Evolutionary conservation across 352 stramenopile species (phyloP), one percentile per base, ranked within the genome.

Genomic region (Nothophytophthora sp.): DNA sequence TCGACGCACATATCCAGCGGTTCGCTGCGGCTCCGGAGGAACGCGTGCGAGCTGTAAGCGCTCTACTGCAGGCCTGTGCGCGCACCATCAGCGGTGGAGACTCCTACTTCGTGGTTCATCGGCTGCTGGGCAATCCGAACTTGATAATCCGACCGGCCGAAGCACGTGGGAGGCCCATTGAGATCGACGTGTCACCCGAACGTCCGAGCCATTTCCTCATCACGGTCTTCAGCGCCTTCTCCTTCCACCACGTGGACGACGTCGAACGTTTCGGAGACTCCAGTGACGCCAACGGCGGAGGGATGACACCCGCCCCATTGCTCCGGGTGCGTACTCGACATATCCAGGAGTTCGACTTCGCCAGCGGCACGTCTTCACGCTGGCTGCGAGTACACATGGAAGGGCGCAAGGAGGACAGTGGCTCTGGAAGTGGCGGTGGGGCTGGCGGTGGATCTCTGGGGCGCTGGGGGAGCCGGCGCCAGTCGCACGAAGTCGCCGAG

Each of bases 291-390:
- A 65, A 38, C 18, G 55, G 50, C 13, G 59, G 52, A 27, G 59
- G 55, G 3, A 81, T 77, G 62, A 83, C 70, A 20, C 74, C 74
- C 16, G 72, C 81, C 49, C 76, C 81, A 16, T 55, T 88, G 44
- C 48, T 89, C 12, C 75, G 75, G 8, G 75, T 92, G 19, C 71
- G 78, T 8, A 92, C 81, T 37, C 73, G 73, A 11, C 81, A 92
- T 60, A 81, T 92, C 16, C 81, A 92, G 41, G 78, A 92, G 40
- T 88, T 92, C 50, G 81, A 92, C 54, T 88, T 92, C 39, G 73
- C 56, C 0, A 76, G 53, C n/a, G 72, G 74, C 28, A 88, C 86
- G 35, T 90, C 81, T 1, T 79, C 74, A 11, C 78, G 81, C 7
- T 89, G 78, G 78, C 36, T 89, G 27, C 60, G 68, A 36, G 80